Base-by-base conservation (phyloP, 2,329 filamentous ascomycete species). In the Neopestalotiopsis sp. region DNA sequence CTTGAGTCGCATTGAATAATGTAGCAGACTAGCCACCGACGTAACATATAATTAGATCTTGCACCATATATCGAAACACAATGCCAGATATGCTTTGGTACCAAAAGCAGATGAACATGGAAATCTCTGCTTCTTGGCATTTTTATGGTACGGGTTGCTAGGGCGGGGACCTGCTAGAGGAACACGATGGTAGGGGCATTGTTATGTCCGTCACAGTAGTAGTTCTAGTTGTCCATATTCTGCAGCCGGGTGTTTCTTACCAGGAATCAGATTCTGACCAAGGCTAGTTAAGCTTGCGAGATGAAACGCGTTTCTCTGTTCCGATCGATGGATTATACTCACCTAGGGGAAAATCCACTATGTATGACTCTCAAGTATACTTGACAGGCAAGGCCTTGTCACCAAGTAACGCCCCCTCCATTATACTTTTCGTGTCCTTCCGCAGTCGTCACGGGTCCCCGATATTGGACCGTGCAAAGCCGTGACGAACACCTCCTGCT, bases 401-500 rank as follows among this genome's bases (percentile, higher is more conserved):
- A 34, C 10, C 7, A n/a, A 4, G n/a, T 62, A 34, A 40, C 40
- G 14, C 42, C 52, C 42, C 32, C 28, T 17, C 64, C 64, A 58
- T 66, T 40, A 12, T 34, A 13, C 40, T 14, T 59, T 9, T 34
- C 40, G 34, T 45, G 65, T 67, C 65, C 65, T 67, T 67, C 65
- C 65, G 32, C 65, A 67, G 65, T 67, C 52, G 65, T 67, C 65
- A 9, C 34, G 9, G 30, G 65, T 45, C 56, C 24, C 65, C 61
- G 45, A 28, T 59, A 59, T 42, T 67, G 32, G 56, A 42, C 32
- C 38, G 24, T 28, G 24, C 24, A 28, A 28, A 28, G 24, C 24
- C 24, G 56, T 60, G n/a, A 56, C 32, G 20, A 45, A 67, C 65
- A 67, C 65, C 65, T 67, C 65, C 65, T 67, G 34, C 65, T 40